Conservation (phyloP, 805 yeast species). For the Jamesozyma piceae region DNA sequence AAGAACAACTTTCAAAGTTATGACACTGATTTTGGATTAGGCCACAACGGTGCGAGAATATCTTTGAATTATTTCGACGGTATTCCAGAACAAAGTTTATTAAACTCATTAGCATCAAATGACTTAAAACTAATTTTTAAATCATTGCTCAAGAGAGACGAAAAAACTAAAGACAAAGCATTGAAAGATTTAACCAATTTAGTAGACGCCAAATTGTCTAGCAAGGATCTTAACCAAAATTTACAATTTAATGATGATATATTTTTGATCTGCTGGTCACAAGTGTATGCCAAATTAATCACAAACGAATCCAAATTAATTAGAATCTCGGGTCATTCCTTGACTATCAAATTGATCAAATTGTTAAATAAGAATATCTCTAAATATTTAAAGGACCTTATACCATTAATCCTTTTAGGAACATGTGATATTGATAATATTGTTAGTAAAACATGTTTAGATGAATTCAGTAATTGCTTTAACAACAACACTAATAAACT, state of each 20-base stretch:
- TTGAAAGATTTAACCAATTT: constrained; percentile 42
- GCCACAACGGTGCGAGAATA: constrained; percentile 41
- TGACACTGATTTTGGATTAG: constrained; percentile 28
- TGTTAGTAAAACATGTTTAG: constrained; percentile 44
- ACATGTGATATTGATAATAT: constrained; percentile 57
- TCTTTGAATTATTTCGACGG: constrained; percentile 72
- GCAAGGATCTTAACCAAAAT: constrained; percentile 8
- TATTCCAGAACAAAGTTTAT: constrained; percentile 54
- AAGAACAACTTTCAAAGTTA: constrained; percentile 21
- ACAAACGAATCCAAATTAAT: constrained; percentile 61
- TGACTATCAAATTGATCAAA: constrained; percentile 48
- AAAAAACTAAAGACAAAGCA: constrained; percentile 79
- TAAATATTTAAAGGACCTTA: constrained; percentile 58
- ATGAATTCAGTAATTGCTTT: constrained; percentile 46
- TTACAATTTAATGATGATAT: constrained; percentile 39
- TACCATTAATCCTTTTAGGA: constrained; percentile 70
- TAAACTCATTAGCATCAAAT: constrained; percentile 36
- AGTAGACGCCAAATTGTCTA: constrained; percentile 15
- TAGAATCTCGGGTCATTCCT: constrained; percentile 51
- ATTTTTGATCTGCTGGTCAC: constrained; percentile 60
- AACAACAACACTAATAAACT: constrained; percentile 45
- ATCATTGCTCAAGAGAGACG: constrained; percentile 66
- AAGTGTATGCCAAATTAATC: constrained; percentile 70
- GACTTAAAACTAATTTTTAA: constrained; percentile 57
- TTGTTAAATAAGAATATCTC: constrained; percentile 46